Percentiles rank a stretch among this genome's conserved stretches.
phyloP scores from a whole-genome alignment of 306 rosid genomes.

The Carpinus fangiana region DNA sequence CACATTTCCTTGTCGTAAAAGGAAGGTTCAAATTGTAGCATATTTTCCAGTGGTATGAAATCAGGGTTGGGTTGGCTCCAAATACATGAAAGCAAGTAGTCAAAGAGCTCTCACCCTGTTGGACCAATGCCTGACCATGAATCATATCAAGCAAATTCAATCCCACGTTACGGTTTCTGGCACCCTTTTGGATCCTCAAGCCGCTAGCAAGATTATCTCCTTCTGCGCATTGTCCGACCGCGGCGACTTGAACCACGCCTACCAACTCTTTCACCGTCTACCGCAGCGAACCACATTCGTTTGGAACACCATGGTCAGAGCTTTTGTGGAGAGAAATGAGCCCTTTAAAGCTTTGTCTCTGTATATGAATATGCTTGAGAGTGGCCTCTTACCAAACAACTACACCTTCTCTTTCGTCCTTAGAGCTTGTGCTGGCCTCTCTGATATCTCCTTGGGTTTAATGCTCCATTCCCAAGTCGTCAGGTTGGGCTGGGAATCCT shows the following conservation, averaged over 20 bases:
- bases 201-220: conserved; percentile 41
- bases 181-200: conserved; percentile 38
- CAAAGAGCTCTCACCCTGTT: conserved; percentile 35
- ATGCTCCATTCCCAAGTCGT: conserved; percentile 38
- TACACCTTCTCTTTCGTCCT: conserved; percentile 48
- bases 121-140: conserved; percentile 32
- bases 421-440: conserved; percentile 35
- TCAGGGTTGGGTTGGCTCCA: background rate
- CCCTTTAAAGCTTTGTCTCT: conserved; percentile 34
- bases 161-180: conserved; percentile 44
- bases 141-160: conserved; percentile 44
- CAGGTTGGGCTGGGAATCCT: conserved; percentile 45
- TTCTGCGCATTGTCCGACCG: conserved; percentile 21
- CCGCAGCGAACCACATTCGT: conserved; percentile 38
- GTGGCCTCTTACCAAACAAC: conserved; percentile 42
- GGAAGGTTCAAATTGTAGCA: background rate
- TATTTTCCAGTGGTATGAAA: background rate
- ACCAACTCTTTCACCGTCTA: conserved; percentile 36
- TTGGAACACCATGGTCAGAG: conserved; percentile 51
- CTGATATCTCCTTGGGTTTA: conserved; percentile 33
- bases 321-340: conserved; percentile 33
- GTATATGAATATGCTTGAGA: conserved; percentile 35
- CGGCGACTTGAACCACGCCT: conserved; percentile 33
- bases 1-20: no score
- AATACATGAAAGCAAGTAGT: conserved; percentile 25